These are phyloP conservation scores for Neostapfia colusana DNA, from an alignment of 176 grass and related monocot genomes.

Conservation along the genomic window DNA sequence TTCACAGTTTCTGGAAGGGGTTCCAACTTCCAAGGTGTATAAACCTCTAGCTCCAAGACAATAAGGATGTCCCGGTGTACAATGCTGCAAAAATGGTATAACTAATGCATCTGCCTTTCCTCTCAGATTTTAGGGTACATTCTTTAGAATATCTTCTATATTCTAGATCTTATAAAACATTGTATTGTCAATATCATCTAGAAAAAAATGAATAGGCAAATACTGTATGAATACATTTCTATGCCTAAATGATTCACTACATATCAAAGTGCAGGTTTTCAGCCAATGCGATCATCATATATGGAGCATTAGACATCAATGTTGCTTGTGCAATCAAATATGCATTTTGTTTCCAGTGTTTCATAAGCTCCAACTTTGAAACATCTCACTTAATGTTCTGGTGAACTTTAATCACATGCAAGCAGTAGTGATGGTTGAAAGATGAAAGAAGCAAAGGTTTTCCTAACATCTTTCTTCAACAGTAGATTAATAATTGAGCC, in stretches of 20 bases:
- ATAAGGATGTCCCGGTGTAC: no score
- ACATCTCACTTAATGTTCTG: neutral
- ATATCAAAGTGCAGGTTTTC: no score
- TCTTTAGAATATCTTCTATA: slow-evolving; percentile 1
- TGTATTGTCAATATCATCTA: neutral
- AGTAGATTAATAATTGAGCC: neutral
- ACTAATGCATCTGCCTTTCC: neutral
- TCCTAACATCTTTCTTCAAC: neutral
- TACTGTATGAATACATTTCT: neutral
- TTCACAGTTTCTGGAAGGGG: neutral
- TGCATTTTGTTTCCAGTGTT: neutral
- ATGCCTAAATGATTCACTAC: neutral
- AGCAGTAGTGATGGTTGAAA: slow-evolving; percentile 1
- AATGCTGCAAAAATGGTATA: neutral
- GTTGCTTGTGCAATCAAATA: slow-evolving; percentile 21
- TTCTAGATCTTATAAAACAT: neutral
- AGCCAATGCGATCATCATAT: no score
- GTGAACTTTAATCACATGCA: neutral
- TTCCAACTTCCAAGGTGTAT: neutral
- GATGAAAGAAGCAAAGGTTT: neutral
- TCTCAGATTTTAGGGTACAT: neutral
- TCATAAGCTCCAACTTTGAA: neutral
- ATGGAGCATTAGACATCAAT: neutral
- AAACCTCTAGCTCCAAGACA: neutral
- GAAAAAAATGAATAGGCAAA: neutral